Base-by-base conservation (phyloP, 306 rosid species). In the Cercis canadensis region DNA sequence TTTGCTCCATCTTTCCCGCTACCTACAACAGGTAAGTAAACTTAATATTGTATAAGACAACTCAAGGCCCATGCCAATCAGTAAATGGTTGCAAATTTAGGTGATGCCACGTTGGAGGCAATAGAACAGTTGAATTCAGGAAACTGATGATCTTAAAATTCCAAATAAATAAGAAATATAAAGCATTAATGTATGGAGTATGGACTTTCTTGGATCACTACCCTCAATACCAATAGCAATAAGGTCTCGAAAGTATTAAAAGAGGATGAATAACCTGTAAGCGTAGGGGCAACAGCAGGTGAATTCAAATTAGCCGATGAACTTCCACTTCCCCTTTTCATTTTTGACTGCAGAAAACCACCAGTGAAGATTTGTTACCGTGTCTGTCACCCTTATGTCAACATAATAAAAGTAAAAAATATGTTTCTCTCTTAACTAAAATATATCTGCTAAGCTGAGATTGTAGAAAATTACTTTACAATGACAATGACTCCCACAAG, bases 321-420 rank as follows among this genome's bases (percentile, higher is more conserved):
- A 11, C 39, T 68, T 73, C 90, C 97, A 60, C 85, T 83, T 62
- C 96, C 98, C 80, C 95, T 90, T 78, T 87, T 94, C 73, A 87
- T 41, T 82, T 87, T 94, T 60, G 96, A 84, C 98, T 94, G 90
- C 80, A 87, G 65, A 72, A 70, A 67, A 72, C 55, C 64, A 78
- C 66, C 66, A 34, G 21, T 57, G 37, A 79, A 34, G 12, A 79
- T 33, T 36, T 32, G 62, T 32, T 49, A 55, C 32, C 59, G 50
- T 32, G 47, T 56, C 16, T 5, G 33, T 18, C 54, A 64, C 47
- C 37, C 47, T 56, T 12, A 17, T 13, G 21, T 36, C 51, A 57
- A 61, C 61, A 63, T 36, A 67, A 62, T 19, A 56, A 8, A 73
- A 63, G 65, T 52, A 72, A 57, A 37, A 57, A 13, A 31, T 7